A percentile compares a stretch with the other conserved stretches of the same genome.
Conservation (phyloP, 202 grass and related monocot species). For the Setaria italica region DNA sequence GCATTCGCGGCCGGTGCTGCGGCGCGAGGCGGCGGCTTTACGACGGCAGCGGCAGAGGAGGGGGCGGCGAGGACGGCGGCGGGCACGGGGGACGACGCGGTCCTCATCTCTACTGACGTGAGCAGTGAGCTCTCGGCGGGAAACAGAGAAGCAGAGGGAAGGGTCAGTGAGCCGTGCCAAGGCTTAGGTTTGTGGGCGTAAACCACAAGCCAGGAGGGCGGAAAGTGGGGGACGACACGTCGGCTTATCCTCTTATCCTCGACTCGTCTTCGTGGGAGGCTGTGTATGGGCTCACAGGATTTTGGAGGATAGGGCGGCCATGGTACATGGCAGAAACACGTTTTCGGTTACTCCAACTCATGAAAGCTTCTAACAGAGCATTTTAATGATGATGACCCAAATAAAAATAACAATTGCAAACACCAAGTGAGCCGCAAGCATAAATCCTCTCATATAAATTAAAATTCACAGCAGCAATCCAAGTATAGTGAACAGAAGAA, state of each 20-base stretch:
- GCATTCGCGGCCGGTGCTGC: not conserved
- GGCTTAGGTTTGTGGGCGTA: not conserved
- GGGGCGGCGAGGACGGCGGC: conserved; percentile 49
- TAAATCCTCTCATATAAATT: conserved; percentile 40
- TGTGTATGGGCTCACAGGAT: conserved; percentile 49
- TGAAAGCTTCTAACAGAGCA: not conserved
- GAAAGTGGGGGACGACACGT: conserved; percentile 59
- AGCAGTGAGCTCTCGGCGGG: not conserved
- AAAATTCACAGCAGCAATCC: conserved; percentile 30
- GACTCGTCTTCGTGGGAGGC: conserved; percentile 32
- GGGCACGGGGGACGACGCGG: conserved; percentile 46
- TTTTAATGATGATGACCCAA: not conserved
- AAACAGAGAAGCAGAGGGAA: not conserved
- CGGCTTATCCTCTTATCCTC: conserved; percentile 91
- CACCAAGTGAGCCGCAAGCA: conserved; percentile 7
- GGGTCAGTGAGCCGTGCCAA: conserved; percentile 24
- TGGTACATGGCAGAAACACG: conserved; percentile 33
- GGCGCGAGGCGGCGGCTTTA: conserved; percentile 6
- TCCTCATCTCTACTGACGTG: conserved; percentile 37
- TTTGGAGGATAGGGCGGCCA: conserved; percentile 40
- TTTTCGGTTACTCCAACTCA: not conserved
- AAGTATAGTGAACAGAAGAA: conserved; percentile 12
- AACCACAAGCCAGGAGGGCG: conserved; percentile 15
- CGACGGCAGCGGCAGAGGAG: not conserved
- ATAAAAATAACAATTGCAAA: not conserved